A percentile compares a stretch with the other conserved stretches of the same genome.
These are phyloP conservation scores for Geotrichum histeridarum DNA, from an alignment of 1,139 yeast genomes.

Conservation along the genomic window DNA sequence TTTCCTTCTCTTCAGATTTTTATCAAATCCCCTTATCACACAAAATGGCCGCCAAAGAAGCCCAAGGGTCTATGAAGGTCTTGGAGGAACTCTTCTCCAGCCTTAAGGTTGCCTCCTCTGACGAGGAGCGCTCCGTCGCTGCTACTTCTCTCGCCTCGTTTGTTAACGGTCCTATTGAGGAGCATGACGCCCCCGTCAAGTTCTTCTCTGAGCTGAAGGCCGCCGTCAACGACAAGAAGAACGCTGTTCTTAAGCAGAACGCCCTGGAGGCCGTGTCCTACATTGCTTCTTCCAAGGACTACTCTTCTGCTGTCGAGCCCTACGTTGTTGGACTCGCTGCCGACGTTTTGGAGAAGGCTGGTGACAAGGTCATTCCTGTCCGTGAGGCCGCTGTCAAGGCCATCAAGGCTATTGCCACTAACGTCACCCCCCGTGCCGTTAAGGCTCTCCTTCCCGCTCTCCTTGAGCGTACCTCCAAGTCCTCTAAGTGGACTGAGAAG, in stretches of 20 bases:
- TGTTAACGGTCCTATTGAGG: slow-evolving; percentile 94
- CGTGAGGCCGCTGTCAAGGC: slow-evolving; percentile 68
- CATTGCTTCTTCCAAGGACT: slow-evolving; percentile 74
- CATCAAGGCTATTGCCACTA: slow-evolving; percentile 67
- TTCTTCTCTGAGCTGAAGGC: slow-evolving; percentile 74
- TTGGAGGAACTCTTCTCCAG: slow-evolving; percentile 90
- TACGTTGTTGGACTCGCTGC: slow-evolving; percentile 72
- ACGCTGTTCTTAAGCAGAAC: slow-evolving; percentile 52
- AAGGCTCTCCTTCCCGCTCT: slow-evolving; percentile 84
- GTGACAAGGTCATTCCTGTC: slow-evolving; percentile 80
- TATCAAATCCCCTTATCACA: slow-evolving; percentile 6
- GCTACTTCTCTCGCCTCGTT: slow-evolving; percentile 88
- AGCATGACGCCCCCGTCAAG: slow-evolving; percentile 93
- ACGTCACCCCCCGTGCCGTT: slow-evolving; percentile 89
- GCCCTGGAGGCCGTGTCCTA: slow-evolving; percentile 81
- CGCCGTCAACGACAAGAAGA: slow-evolving; percentile 78
- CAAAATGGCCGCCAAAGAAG: slow-evolving; percentile 30
- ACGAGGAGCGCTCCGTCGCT: slow-evolving; percentile 76
- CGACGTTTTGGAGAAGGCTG: slow-evolving; percentile 70
- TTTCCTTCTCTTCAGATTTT: slow-evolving; percentile 1
- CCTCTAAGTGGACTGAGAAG: slow-evolving; percentile 98
- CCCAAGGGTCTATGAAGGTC: slow-evolving; percentile 48
- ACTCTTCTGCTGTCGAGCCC: slow-evolving; percentile 93
- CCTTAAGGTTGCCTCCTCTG: slow-evolving; percentile 75
- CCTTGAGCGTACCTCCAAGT: slow-evolving; percentile 58